Evolutionary conservation across 805 yeast species (phyloP).

Genomic region (Clavispora santaluciae): DNA sequence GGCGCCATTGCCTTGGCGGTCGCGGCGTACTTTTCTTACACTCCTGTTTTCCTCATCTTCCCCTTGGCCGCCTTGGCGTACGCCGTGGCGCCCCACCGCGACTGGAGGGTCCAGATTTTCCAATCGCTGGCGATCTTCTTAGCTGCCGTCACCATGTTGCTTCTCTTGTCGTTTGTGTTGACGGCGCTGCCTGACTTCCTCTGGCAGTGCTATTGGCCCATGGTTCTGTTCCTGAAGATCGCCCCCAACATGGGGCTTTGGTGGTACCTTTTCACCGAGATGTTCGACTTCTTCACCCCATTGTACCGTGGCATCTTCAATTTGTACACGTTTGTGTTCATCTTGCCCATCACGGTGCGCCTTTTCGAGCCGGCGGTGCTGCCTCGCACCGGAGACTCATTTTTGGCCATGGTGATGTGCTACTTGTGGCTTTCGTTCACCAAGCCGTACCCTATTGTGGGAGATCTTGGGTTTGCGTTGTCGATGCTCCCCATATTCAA

Average conservation of each 20-base stretch:
- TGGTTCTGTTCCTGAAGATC: slow-evolving; percentile 60
- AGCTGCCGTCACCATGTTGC: slow-evolving; percentile 20
- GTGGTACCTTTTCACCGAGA: slow-evolving; percentile 98
- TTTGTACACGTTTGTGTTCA: slow-evolving; percentile 59
- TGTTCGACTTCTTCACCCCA: slow-evolving; percentile 82
- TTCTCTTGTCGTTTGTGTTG: slow-evolving; percentile 35
- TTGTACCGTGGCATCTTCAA: slow-evolving; percentile 85
- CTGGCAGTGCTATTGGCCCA: slow-evolving; percentile 43
- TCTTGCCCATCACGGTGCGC: slow-evolving; percentile 70
- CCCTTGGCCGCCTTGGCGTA: slow-evolving; percentile 47
- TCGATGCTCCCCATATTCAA: slow-evolving; percentile 40
- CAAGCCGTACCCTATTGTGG: slow-evolving; percentile 80
- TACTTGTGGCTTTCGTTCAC: slow-evolving; percentile 52
- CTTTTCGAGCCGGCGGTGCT: slow-evolving; percentile 35
- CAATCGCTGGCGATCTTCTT: slow-evolving; percentile 10
- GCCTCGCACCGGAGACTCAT: slow-evolving; percentile 40
- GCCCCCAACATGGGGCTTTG: slow-evolving; percentile 91
- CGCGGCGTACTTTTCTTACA: slow-evolving; percentile 59
- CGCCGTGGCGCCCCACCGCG: slow-evolving; percentile 12
- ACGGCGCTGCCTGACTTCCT: slow-evolving; percentile 37
- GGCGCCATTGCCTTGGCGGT: slow-evolving; percentile 53
- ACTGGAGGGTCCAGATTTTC: slow-evolving; percentile 9
- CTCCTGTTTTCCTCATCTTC: slow-evolving; percentile 55
- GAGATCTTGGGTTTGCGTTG: slow-evolving; percentile 57
- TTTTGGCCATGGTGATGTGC: slow-evolving; percentile 47